These are phyloP conservation scores for Porcisia hertigi DNA, from an alignment of 208 protist genomes.

Conservation along the genomic window DNA sequence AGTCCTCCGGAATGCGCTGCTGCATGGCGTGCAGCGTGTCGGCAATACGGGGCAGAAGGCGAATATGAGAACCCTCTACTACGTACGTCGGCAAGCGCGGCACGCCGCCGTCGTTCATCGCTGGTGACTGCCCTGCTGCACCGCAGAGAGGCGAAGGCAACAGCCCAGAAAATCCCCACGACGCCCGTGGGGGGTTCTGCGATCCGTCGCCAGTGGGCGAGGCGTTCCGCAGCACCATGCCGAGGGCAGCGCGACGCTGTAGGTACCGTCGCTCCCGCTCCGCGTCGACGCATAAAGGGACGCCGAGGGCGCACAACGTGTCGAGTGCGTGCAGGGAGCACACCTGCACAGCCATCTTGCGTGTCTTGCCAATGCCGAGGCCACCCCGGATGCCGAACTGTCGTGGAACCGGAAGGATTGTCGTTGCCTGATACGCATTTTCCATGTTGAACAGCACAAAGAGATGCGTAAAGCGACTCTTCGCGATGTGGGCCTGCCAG, in stretches of 20 bases:
- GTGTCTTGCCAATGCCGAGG: conserved; percentile 51
- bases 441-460: conserved; percentile 78
- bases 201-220: not conserved
- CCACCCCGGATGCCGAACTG: conserved; percentile 73
- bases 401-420: conserved; percentile 64
- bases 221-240: conserved; percentile 25
- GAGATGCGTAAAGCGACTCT: conserved; percentile 59
- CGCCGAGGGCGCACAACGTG: conserved; percentile 49
- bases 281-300: conserved; percentile 54
- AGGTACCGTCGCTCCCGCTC: conserved; percentile 51
- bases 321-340: conserved; percentile 77
- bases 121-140: not conserved
- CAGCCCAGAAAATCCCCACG: conserved; percentile 18
- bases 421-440: conserved; percentile 62
- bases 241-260: conserved; percentile 38
- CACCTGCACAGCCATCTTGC: conserved; percentile 61
- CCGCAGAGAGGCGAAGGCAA: not conserved
- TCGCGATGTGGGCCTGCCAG: conserved; percentile 69
- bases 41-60: conserved; percentile 47
- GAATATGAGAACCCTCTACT: conserved; percentile 53
- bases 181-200: not conserved
- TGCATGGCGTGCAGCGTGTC: conserved; percentile 55
- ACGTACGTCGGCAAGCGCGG: conserved; percentile 69
- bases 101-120: not conserved
- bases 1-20: conserved; percentile 67